Base-by-base conservation (phyloP, 805 yeast species). In the Candida incommunis region DNA sequence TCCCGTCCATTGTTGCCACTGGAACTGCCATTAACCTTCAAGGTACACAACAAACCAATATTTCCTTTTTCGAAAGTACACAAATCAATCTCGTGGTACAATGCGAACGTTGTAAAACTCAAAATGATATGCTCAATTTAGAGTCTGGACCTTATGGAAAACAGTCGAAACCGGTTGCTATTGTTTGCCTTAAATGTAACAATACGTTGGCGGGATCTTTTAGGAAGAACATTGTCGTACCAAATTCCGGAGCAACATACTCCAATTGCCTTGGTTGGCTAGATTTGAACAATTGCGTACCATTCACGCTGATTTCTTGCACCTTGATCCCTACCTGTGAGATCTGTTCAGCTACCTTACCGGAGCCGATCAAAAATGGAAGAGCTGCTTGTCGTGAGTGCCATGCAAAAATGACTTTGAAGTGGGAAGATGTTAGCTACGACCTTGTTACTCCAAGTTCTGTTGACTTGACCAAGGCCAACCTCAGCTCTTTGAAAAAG, bases 221-320 rank as follows among this genome's bases (percentile, higher is more conserved):
- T 50, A 49, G 67, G 22, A 62, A 64, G 43, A 66, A 67, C 49
- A 55, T 60, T 41, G 40, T 67, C 37, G n/a, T 18, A 9, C 7
- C 18, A 13, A 31, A 11, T 9, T 7, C n/a, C 20, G 37, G 37
- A 16, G 69, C 65, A 42, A 49, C 56, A 2, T 45, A 47, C 46
- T 50, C 57, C 45, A 48, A 50, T 27, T 53, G 54, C 4, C 56
- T 59, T 1, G 71, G 71, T 1, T 64, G 57, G 40, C 50, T 67
- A n/a, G 69, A 67, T 43, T 44, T 64, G 11, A 50, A 57, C n/a
- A 65, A 64, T 13, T 67, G 71, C 42, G 47, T 51, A 1, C 61
- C 64, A 2, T 48, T 52, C 3, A 68, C 67, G 43, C 29, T 65
- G 45, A 48, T 66, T 34, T 65, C 69, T 4, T 53, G 65, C 23